These are phyloP conservation scores for Termitomyces sp. DNA, from an alignment of 1,284 basidiomycete species.

Conservation along the genomic window DNA sequence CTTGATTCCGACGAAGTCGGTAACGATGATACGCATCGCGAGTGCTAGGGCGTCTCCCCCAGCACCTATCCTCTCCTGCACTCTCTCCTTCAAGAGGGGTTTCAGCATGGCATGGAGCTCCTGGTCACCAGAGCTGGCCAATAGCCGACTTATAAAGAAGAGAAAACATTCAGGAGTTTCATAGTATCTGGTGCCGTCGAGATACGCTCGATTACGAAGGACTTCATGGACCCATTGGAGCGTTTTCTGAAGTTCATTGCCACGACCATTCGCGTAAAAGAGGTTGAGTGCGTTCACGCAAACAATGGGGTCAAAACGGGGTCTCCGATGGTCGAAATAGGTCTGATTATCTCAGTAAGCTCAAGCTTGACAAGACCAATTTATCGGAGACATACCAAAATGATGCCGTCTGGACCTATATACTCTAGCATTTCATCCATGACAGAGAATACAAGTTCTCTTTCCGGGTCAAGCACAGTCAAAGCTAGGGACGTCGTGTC, in stretches of 20 bases:
- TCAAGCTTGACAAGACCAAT: background rate
- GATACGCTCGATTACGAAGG: conserved; percentile 47
- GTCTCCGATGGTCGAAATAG: conserved; percentile 49
- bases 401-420: conserved; percentile 46
- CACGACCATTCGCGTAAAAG: conserved; percentile 47
- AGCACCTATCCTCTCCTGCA: conserved; percentile 46
- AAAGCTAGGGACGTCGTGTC: conserved; percentile 50
- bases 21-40: conserved; percentile 46
- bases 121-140: conserved; percentile 31
- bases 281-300: conserved; percentile 47
- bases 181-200: conserved; percentile 55
- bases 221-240: conserved; percentile 48
- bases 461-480: conserved; percentile 34
- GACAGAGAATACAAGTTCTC: conserved; percentile 34
- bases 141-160: conserved; percentile 47
- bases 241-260: conserved; percentile 41
- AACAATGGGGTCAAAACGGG: conserved; percentile 50
- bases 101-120: conserved; percentile 32
- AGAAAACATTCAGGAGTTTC: conserved; percentile 49
- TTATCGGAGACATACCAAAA: conserved; percentile 31
- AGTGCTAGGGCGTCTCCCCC: conserved; percentile 43
- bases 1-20: conserved; percentile 35
- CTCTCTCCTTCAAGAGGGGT: conserved; percentile 38
- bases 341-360: conserved; percentile 29
- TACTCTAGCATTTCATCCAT: conserved; percentile 53